Evolutionary conservation across 1,284 basidiomycete genomes (phyloP).

Genomic region (Rhodotorula sp.): DNA sequence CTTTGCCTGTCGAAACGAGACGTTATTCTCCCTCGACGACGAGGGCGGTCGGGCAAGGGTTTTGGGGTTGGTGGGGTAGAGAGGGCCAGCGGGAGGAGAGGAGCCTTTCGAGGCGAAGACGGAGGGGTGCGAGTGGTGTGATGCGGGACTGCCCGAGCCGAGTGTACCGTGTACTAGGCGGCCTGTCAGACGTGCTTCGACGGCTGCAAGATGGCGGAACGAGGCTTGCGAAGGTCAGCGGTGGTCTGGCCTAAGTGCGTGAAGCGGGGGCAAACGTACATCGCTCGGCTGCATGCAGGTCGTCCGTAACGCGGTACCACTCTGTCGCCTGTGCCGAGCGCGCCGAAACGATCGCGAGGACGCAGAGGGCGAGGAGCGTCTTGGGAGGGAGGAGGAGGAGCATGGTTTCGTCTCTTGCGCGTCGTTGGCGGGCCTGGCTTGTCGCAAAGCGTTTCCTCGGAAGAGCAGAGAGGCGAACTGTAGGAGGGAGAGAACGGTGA

Average conservation of each 20-base stretch:
- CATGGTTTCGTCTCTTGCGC: no score
- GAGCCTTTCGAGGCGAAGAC: no score
- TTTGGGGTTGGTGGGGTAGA: neutral
- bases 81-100: neutral
- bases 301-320: neutral
- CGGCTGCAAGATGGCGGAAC: neutral
- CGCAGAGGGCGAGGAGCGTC: slow-evolving; percentile 4
- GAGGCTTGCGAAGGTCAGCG: neutral
- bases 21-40: neutral
- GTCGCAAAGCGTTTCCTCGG: no score
- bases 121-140: no score
- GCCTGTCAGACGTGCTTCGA: neutral
- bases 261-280: no score
- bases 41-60: neutral
- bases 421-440: no score
- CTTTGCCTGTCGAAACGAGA: neutral
- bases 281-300: no score
- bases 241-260: no score
- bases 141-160: no score
- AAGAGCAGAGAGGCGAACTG: neutral
- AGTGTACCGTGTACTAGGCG: neutral
- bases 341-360: slow-evolving; percentile 9
- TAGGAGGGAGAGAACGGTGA: neutral
- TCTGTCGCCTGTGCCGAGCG: neutral
- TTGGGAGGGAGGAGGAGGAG: neutral